These are phyloP conservation scores for Dactylellina drechsleri DNA, from an alignment of 2,329 filamentous ascomycete genomes.

Conservation along the genomic window DNA sequence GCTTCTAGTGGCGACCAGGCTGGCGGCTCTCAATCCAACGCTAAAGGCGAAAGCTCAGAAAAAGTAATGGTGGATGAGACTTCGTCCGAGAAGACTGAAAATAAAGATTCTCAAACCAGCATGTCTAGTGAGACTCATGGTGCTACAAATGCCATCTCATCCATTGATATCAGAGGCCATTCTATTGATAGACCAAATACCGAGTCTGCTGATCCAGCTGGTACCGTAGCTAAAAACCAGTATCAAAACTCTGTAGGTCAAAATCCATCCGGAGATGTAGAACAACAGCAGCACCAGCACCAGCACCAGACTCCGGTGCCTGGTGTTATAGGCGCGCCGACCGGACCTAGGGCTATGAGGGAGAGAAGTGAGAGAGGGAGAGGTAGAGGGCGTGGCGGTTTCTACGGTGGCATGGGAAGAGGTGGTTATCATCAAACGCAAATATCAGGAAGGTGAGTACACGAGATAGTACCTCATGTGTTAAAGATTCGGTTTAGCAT, in stretches of 20 bases:
- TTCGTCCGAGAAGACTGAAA: constrained; percentile 29
- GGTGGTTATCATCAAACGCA: constrained; percentile 54
- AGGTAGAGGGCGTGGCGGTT: constrained; percentile 46
- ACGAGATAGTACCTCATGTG: not conserved
- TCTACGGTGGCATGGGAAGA: constrained; percentile 53
- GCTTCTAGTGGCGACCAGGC: constrained; percentile 44
- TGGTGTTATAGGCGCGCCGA: constrained; percentile 78
- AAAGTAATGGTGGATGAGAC: constrained; percentile 46
- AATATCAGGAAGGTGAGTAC: constrained; percentile 44
- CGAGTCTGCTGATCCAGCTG: constrained; percentile 39
- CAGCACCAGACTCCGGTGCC: constrained; percentile 66
- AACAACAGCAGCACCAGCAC: constrained; percentile 49
- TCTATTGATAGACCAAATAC: constrained; percentile 26
- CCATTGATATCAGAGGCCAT: constrained; percentile 49
- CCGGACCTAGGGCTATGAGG: constrained; percentile 92
- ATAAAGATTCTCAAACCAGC: constrained; percentile 47
- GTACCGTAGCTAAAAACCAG: constrained; percentile 57
- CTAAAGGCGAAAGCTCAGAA: constrained; percentile 45
- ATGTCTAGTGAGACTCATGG: constrained; percentile 54
- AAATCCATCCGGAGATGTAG: constrained; percentile 56
- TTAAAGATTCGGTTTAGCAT: not conserved
- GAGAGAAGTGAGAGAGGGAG: constrained; percentile 67
- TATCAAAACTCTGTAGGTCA: constrained; percentile 58
- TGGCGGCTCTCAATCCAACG: constrained; percentile 8
- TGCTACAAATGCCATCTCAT: constrained; percentile 54